A percentile compares a stretch with the other conserved stretches of the same genome.
These are phyloP conservation scores for Pyricularia grisea DNA, from an alignment of 2,329 filamentous ascomycete genomes.

Conservation along the genomic window DNA sequence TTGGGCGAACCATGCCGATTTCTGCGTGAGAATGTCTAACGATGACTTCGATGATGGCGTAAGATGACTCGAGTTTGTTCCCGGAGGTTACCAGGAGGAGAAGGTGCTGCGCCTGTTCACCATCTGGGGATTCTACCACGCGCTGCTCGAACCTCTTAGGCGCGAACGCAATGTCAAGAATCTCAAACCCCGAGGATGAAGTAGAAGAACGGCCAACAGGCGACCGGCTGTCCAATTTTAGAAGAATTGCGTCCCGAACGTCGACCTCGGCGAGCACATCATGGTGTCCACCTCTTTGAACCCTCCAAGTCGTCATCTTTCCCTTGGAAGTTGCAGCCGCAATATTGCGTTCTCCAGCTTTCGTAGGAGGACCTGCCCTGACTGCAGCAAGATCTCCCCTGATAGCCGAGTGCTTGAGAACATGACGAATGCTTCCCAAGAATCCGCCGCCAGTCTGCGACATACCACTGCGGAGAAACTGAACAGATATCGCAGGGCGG, in stretches of 20 bases:
- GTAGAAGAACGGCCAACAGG: background rate
- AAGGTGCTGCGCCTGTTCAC: constrained; percentile 46
- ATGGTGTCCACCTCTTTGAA: constrained; percentile 80
- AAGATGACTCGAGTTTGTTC: constrained; percentile 45
- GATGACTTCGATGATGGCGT: constrained; percentile 65
- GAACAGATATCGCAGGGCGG: constrained; percentile 68
- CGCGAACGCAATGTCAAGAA: constrained; percentile 72
- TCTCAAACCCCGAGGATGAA: constrained; percentile 50
- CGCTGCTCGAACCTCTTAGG: constrained; percentile 41
- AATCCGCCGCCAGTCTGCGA: constrained; percentile 54
- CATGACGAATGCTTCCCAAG: constrained; percentile 72
- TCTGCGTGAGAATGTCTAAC: constrained; percentile 43
- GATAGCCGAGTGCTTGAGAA: constrained; percentile 59
- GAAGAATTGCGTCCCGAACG: constrained; percentile 52
- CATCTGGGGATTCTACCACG: constrained; percentile 38
- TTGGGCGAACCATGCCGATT: constrained; percentile 58
- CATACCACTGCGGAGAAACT: constrained; percentile 59
- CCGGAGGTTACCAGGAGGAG: constrained; percentile 52
- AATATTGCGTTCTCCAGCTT: constrained; percentile 76
- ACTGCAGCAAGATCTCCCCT: constrained; percentile 75
- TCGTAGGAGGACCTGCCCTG: constrained; percentile 59
- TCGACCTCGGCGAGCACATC: constrained; percentile 65
- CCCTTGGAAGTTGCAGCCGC: constrained; percentile 71
- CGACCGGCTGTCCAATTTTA: constrained; percentile 39
- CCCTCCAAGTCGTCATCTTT: constrained; percentile 74